These are phyloP conservation scores for Leccinum fuscescens DNA, from an alignment of 1,284 basidiomycete species.

Conservation along the genomic window DNA sequence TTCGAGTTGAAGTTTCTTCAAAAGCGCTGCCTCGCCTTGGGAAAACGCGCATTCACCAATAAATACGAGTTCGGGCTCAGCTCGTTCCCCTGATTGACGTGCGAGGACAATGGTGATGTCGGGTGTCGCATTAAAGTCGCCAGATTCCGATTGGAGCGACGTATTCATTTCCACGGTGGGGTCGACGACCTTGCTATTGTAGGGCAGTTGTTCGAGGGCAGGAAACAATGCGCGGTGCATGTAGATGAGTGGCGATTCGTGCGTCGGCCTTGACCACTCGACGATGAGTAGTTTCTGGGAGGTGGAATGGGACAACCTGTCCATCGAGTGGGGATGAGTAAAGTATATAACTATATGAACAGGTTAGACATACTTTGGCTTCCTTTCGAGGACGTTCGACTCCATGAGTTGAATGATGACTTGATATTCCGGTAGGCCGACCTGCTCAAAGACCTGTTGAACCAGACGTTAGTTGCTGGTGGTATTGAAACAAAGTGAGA, in stretches of 20 bases:
- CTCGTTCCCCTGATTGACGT: not conserved
- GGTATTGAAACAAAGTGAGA: too few species aligned
- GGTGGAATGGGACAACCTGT: not conserved
- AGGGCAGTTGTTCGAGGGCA: not conserved
- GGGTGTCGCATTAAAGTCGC: not conserved
- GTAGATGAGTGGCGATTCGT: not conserved
- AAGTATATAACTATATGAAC: too few species aligned
- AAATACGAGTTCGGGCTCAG: not conserved
- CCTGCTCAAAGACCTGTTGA: too few species aligned
- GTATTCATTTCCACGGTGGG: not conserved
- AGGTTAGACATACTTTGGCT: too few species aligned
- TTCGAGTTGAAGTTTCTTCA: not conserved
- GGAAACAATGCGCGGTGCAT: not conserved
- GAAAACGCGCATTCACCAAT: not conserved
- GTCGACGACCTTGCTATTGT: not conserved
- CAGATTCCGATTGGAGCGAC: not conserved
- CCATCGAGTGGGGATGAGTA: not conserved
- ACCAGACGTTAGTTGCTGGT: too few species aligned
- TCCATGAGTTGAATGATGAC: too few species aligned
- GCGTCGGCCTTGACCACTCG: not conserved
- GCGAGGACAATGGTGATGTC: not conserved
- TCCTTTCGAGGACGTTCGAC: too few species aligned
- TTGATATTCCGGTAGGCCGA: too few species aligned
- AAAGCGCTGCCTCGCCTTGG: not conserved
- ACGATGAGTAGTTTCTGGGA: not conserved